Conservation (phyloP, 2,329 filamentous ascomycete species). For the Colletotrichum sp. region DNA sequence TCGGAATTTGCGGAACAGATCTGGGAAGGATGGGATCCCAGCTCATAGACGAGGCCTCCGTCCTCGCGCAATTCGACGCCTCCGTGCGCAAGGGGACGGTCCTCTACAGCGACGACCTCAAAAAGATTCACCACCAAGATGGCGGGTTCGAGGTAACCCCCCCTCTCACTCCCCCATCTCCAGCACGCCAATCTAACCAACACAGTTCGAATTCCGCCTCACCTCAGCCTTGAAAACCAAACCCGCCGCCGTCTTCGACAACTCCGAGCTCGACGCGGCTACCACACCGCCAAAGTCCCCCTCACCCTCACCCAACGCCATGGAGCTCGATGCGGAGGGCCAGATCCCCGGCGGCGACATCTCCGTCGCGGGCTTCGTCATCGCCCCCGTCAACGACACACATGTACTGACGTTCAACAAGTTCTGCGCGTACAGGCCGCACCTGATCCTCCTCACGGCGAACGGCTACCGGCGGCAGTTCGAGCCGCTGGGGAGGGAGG, state of each 20-base stretch:
- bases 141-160: neutral
- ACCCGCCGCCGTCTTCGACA: neutral
- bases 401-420: conserved; percentile 54
- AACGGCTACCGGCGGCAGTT: conserved; percentile 52
- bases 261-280: neutral
- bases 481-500: conserved; percentile 42
- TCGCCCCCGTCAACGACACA: conserved; percentile 41
- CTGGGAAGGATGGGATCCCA: neutral
- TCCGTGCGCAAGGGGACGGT: neutral
- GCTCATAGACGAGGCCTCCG: neutral
- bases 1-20: too few relatives aligned
- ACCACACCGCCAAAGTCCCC: neutral
- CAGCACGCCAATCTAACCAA: neutral
- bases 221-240: conserved; percentile 12
- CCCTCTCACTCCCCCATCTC: too few relatives aligned
- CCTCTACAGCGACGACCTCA: conserved; percentile 1
- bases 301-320: neutral
- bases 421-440: conserved; percentile 52
- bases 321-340: neutral
- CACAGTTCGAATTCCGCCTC: conserved; percentile 16
- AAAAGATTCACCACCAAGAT: conserved; percentile 2
- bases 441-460: conserved; percentile 50
- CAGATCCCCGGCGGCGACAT: conserved; percentile 44
- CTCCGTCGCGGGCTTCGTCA: conserved; percentile 43
- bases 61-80: conserved; percentile 3